These are phyloP conservation scores for Pisolithus sp. DNA, from an alignment of 768 basidiomycete species.

Conservation along the genomic window DNA sequence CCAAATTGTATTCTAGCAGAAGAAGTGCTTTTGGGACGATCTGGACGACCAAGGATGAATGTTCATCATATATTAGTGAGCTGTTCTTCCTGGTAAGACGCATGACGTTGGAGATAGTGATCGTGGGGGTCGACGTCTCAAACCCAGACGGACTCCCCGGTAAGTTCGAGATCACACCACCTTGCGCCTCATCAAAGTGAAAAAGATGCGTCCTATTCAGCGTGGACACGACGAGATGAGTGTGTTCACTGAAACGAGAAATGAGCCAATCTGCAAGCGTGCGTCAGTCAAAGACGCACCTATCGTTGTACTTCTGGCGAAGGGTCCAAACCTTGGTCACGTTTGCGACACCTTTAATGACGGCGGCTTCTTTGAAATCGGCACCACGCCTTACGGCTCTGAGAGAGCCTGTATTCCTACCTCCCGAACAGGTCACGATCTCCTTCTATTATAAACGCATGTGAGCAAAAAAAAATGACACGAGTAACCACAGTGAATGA, in stretches of 20 bases:
- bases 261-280: not conserved
- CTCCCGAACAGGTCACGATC: slow-evolving; percentile 84
- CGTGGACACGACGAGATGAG: slow-evolving; percentile 57
- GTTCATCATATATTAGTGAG: slow-evolving; percentile 30
- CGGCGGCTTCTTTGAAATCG: slow-evolving; percentile 62
- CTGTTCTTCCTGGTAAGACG: slow-evolving; percentile 15
- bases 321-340: slow-evolving; percentile 63
- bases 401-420: slow-evolving; percentile 66
- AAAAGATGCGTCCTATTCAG: slow-evolving; percentile 49
- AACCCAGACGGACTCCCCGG: slow-evolving; percentile 46
- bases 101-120: slow-evolving; percentile 57
- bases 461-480: not conserved
- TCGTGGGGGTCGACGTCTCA: slow-evolving; percentile 43
- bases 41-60: slow-evolving; percentile 59
- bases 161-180: slow-evolving; percentile 13
- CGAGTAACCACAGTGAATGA: not conserved
- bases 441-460: slow-evolving; percentile 43
- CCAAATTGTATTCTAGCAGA: slow-evolving; percentile 50
- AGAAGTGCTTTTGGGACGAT: slow-evolving; percentile 55
- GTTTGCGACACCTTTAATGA: slow-evolving; percentile 48
- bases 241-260: slow-evolving; percentile 37
- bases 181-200: slow-evolving; percentile 33
- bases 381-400: slow-evolving; percentile 78
- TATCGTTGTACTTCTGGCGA: slow-evolving; percentile 38
- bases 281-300: slow-evolving; percentile 32